Conservation (phyloP, 345 rosid species). For the Clarkia xantiana region DNA sequence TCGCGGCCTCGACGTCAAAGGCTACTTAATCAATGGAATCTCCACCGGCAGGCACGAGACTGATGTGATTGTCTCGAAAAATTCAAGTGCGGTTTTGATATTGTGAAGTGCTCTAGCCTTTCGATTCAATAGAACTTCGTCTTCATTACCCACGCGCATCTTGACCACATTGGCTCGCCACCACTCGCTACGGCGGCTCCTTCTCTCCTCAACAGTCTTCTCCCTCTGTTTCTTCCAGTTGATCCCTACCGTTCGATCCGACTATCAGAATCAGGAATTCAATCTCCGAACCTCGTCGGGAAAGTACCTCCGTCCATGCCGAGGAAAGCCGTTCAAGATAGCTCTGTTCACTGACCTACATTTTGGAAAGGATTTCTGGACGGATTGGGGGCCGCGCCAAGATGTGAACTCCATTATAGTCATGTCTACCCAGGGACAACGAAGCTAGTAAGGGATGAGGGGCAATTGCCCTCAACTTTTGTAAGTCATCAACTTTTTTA, state of each 20-base stretch:
- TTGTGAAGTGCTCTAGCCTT: slow-evolving; percentile 71
- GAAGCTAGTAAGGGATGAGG: slow-evolving; percentile 58
- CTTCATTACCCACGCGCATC: slow-evolving; percentile 86
- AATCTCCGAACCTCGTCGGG: slow-evolving; percentile 4
- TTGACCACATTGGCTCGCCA: slow-evolving; percentile 32
- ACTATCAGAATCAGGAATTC: background rate
- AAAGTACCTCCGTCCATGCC: slow-evolving; percentile 15
- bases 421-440: slow-evolving; percentile 44
- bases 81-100: slow-evolving; percentile 83
- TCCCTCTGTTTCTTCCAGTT: background rate
- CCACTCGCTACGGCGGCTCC: background rate
- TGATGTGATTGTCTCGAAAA: slow-evolving; percentile 67
- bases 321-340: slow-evolving; percentile 29
- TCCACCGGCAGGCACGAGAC: slow-evolving; percentile 86
- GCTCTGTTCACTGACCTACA: slow-evolving; percentile 73
- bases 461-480: too few species aligned
- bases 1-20: slow-evolving; percentile 59
- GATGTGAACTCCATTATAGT: slow-evolving; percentile 40
- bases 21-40: slow-evolving; percentile 62
- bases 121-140: slow-evolving; percentile 90
- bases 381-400: slow-evolving; percentile 63
- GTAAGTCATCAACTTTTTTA: too few species aligned
- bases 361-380: slow-evolving; percentile 69
- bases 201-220: slow-evolving; percentile 4
- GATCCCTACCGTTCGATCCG: background rate